A percentile compares a stretch with the other conserved stretches of the same genome.
phyloP scores from a whole-genome alignment of 208 protist species.

The Leishmania turanica region DNA sequence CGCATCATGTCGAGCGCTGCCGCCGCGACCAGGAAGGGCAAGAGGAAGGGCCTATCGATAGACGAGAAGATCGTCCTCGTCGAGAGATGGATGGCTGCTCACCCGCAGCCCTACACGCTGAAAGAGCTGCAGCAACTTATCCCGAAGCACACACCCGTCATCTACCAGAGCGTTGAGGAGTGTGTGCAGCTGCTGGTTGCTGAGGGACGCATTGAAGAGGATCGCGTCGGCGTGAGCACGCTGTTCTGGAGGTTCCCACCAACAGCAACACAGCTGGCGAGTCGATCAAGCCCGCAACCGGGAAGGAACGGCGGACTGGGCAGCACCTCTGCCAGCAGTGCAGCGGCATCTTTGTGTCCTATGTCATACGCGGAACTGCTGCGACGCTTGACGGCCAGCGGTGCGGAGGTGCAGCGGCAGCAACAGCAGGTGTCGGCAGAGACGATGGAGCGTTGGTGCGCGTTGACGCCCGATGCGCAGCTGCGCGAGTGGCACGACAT shows the following conservation, averaged over 20 bases:
- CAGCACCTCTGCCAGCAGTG: neutral
- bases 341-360: neutral
- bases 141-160: slow-evolving; percentile 75
- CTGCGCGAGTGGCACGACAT: slow-evolving; percentile 5
- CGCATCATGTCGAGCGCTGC: slow-evolving; percentile 11
- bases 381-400: slow-evolving; percentile 4
- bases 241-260: slow-evolving; percentile 84
- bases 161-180: slow-evolving; percentile 85
- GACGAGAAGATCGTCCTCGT: slow-evolving; percentile 79
- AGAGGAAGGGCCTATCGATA: slow-evolving; percentile 82
- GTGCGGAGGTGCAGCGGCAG: neutral
- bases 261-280: slow-evolving; percentile 1
- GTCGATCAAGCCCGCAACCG: neutral
- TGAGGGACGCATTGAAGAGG: slow-evolving; percentile 62
- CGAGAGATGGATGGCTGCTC: slow-evolving; percentile 58
- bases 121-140: slow-evolving; percentile 74
- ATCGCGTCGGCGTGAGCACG: slow-evolving; percentile 74
- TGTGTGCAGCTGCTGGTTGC: slow-evolving; percentile 79
- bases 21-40: slow-evolving; percentile 28
- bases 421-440: neutral
- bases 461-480: neutral
- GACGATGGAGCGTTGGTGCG: slow-evolving; percentile 10
- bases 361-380: slow-evolving; percentile 14
- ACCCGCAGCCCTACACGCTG: slow-evolving; percentile 77
- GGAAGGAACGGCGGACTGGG: neutral